Evolutionary conservation across 176 grass and related monocot species (phyloP), one percentile per base, ranked within the genome.

Genomic region (Triticum monococcum): DNA sequence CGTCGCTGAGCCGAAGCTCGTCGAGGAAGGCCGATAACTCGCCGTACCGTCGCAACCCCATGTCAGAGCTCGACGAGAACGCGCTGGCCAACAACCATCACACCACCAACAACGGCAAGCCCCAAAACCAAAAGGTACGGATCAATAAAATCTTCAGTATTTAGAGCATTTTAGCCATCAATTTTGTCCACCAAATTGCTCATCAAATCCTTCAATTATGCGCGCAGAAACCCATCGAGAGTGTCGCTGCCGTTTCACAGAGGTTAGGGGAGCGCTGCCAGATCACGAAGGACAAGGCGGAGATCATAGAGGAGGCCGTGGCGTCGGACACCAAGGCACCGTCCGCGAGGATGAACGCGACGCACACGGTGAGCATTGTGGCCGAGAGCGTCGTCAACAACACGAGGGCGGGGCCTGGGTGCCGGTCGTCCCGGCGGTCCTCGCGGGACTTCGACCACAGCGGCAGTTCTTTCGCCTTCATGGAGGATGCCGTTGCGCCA

Each of bases 31-130:
- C 91, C 0, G 96, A 98, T 70, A 79, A 92, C 7, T 95, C 96
- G 9, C 93, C 93, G 2, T 88, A 79, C 46, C 79, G 90, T 8
- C 88, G 96, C 80, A 95, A 89, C 61, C 96, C 96, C 13, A 94
- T 98, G 93, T n/a, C 90, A 2, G 93, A 98, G 78, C 79, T 98
- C 36, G 91, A 98, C 32, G 91, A 92, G 73, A 98, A 98, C 65
- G 13, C 80, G 0, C 79, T 89, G 35, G 75, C 13, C 35, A 79
- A 23, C 71, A 64, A 67, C 22, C 64, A 67, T 48, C 36, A 82
- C 25, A 54, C 22, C 20, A 35, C 57, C 78, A 86, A 23, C 85
- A 85, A 52, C 13, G 71, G 37, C 82, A 95, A 89, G 56, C 41
- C 74, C 24, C 91, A 91, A 48, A 98, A 94, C 24, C 91, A 91